These are phyloP conservation scores for Globisporangium cylindrosporum DNA, from an alignment of 352 stramenopile genomes.

Conservation along the genomic window DNA sequence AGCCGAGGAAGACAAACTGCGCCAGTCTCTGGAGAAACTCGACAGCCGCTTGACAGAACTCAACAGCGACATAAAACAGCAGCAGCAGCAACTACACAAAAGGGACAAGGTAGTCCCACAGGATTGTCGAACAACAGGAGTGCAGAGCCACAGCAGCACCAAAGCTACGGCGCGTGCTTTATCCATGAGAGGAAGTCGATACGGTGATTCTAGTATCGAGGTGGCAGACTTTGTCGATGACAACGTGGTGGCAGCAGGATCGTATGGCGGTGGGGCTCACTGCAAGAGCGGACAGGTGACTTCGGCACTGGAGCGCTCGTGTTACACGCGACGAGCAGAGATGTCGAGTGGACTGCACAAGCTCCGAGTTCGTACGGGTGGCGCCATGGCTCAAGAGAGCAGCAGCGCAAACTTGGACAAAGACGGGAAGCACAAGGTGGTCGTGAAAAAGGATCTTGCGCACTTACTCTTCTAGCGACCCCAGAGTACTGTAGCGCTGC, in stretches of 20 bases:
- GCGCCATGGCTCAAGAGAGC: slow-evolving; percentile 24
- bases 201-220: background rate
- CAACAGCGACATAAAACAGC: background rate
- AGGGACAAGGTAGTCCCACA: background rate
- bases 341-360: slow-evolving; percentile 55
- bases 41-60: slow-evolving; percentile 34
- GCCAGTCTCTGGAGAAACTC: slow-evolving; percentile 59
- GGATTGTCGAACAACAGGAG: background rate
- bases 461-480: slow-evolving; percentile 53
- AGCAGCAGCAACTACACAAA: slow-evolving; percentile 1
- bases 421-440: slow-evolving; percentile 54
- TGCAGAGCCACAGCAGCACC: background rate
- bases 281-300: slow-evolving; percentile 31
- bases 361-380: slow-evolving; percentile 44
- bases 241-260: slow-evolving; percentile 22
- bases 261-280: slow-evolving; percentile 47
- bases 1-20: slow-evolving; percentile 41
- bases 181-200: background rate
- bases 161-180: background rate
- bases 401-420: slow-evolving; percentile 15
- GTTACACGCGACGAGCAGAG: slow-evolving; percentile 39
- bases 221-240: slow-evolving; percentile 10
- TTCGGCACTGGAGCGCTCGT: slow-evolving; percentile 31
- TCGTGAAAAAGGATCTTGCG: slow-evolving; percentile 58
- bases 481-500: background rate